These are phyloP conservation scores for Salix udensis DNA, from an alignment of 345 rosid genomes.

Conservation along the genomic window DNA sequence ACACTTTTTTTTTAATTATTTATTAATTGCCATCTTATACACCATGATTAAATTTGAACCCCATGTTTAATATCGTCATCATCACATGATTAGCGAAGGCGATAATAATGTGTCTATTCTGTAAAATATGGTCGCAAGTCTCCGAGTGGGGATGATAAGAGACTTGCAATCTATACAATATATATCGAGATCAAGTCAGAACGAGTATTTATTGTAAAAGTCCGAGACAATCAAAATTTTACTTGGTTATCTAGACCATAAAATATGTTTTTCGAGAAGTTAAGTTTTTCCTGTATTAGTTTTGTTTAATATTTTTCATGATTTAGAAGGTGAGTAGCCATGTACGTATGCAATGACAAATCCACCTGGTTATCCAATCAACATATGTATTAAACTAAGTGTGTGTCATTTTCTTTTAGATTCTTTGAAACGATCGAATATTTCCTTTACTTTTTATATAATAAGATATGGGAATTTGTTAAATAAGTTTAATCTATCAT, in stretches of 20 bases:
- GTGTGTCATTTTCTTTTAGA: background rate
- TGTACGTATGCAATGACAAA: background rate
- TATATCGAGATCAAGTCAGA: too few species aligned
- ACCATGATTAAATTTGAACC: background rate
- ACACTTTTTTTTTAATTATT: slow-evolving; percentile 6
- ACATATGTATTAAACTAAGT: too few species aligned
- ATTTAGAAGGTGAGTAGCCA: background rate
- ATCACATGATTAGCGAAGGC: slow-evolving; percentile 7
- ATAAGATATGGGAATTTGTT: too few species aligned
- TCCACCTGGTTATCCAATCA: background rate
- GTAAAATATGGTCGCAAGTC: background rate
- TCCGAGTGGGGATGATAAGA: too few species aligned
- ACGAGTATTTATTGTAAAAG: too few species aligned
- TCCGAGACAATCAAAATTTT: too few species aligned
- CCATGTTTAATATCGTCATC: background rate
- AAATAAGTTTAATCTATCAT: too few species aligned
- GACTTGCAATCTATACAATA: too few species aligned
- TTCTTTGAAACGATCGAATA: background rate
- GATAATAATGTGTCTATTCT: background rate
- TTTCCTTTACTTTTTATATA: too few species aligned
- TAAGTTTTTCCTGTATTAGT: background rate
- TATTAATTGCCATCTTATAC: slow-evolving; percentile 4
- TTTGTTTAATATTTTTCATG: background rate
- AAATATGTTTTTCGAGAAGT: too few species aligned
- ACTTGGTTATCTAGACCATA: fast-evolving